These are phyloP conservation scores for Gonapodya sp. DNA, from an alignment of 192 early-diverging fungal genomes.

Conservation along the genomic window DNA sequence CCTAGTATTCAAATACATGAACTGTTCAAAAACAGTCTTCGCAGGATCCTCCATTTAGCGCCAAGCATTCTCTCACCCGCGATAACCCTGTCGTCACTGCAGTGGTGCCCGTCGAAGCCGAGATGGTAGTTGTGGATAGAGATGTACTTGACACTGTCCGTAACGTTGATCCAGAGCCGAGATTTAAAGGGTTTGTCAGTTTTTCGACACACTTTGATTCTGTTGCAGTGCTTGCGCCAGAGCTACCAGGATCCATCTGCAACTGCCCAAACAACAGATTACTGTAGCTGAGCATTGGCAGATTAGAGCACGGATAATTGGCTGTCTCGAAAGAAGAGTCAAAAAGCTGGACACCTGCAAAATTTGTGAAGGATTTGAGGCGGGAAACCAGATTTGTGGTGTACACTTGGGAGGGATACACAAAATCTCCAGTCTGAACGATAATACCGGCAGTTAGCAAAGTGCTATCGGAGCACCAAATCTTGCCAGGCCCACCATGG, in stretches of 20 bases:
- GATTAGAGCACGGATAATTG: neutral
- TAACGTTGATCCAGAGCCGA: neutral
- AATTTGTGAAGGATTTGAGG: neutral
- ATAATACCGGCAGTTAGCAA: neutral
- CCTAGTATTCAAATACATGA: no score
- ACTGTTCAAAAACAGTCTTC: no score
- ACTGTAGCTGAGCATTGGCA: neutral
- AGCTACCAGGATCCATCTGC: neutral
- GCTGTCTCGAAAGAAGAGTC: neutral
- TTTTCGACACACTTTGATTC: neutral
- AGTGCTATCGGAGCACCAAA: neutral
- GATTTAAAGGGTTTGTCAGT: neutral
- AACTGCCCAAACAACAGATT: neutral
- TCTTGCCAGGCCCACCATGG: conserved; percentile 3
- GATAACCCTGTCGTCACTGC: neutral
- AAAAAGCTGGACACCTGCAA: neutral
- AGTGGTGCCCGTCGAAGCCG: neutral
- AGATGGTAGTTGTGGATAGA: neutral
- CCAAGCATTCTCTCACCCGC: no score
- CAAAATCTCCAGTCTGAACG: neutral
- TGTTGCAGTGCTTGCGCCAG: neutral
- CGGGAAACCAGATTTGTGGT: neutral
- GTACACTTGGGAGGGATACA: neutral
- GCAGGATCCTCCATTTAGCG: no score
- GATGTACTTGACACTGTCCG: neutral